phyloP scores from a whole-genome alignment of 2,329 filamentous ascomycete genomes.

The Xenoacremonium recifei region DNA sequence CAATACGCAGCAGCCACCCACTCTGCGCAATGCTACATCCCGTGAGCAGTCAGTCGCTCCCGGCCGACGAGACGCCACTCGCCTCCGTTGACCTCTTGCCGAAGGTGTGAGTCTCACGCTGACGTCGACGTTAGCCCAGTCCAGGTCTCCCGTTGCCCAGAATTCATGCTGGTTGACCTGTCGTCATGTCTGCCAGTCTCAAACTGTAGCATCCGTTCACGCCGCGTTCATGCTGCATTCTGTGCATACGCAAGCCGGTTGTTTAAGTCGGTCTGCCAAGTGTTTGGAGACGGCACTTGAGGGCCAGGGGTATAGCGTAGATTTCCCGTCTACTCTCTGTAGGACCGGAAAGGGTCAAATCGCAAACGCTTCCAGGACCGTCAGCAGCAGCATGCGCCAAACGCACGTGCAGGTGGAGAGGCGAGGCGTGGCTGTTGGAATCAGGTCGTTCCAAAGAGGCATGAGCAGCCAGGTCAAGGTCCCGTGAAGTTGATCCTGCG shows the following conservation, averaged over 20 bases:
- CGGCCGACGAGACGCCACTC: conserved; percentile 10
- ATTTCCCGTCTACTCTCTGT: neutral
- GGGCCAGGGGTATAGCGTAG: conserved; percentile 11
- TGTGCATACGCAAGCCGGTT: conserved; percentile 14
- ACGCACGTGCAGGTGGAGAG: conserved; percentile 1
- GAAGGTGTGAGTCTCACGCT: neutral
- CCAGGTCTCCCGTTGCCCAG: no score
- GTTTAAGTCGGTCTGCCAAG: conserved; percentile 8
- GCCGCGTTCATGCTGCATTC: conserved; percentile 2
- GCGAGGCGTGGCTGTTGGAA: neutral
- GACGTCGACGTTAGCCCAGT: neutral
- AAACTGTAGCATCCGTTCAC: neutral
- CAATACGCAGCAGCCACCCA: neutral
- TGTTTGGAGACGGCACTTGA: conserved; percentile 16
- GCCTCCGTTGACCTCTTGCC: conserved; percentile 5
- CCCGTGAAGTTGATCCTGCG: no score
- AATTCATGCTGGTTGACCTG: no score
- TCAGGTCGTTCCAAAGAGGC: neutral
- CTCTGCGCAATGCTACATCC: neutral
- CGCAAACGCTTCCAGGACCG: neutral
- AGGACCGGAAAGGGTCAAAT: neutral
- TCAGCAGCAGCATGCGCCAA: neutral
- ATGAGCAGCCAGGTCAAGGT: neutral
- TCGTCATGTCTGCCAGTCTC: no score
- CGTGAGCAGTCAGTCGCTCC: neutral